Base-by-base conservation (phyloP, 1,139 yeast species). In the Candida labiduridarum region DNA sequence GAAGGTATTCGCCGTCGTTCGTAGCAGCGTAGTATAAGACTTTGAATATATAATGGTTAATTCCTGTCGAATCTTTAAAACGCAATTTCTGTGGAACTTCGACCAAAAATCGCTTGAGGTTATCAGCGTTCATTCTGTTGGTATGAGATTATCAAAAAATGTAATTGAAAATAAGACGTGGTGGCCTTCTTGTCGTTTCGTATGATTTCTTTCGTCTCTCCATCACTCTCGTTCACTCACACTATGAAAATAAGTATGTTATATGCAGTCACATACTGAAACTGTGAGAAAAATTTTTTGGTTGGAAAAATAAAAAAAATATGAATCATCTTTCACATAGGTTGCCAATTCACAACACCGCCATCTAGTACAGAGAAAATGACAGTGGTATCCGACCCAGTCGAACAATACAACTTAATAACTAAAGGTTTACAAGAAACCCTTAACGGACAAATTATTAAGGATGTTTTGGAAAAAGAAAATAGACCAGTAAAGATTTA, bases 351-450 rank as follows among this genome's bases (percentile, higher is more conserved):
- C 8, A 12, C 30, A 36, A 9, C 30, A 6, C 44, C 3, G 12
- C 45, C 15, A 35, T 14, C 10, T 6, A 29, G 41, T 22, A 19
- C 14, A 15, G 15, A 8, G 34, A 22, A n/a, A 11, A 44, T 44
- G 51, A 39, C 49, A 11, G 52, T 44, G 14, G 14, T 49, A 43
- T 46, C 49, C 14, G 51, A 50, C 50, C 84, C 95, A 35, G 74
- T 77, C 48, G 88, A 87, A 60, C 87, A 89, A 66, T 89, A 76
- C 76, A 81, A 82, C 45, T 80, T 90, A 59, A 91, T 95, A 64
- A 87, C 96, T 47, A 85, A 85, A 66, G 85, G 87, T 65, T 82
- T 95, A 55, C 98, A 94, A 69, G 99, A 95, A 73, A 94, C 88
- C 51, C 81, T 94, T 55, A 91, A 94, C 68, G 87, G 83, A 39